These are phyloP conservation scores for Geotrichum macrosporum DNA, from an alignment of 1,139 yeast species.

Conservation along the genomic window DNA sequence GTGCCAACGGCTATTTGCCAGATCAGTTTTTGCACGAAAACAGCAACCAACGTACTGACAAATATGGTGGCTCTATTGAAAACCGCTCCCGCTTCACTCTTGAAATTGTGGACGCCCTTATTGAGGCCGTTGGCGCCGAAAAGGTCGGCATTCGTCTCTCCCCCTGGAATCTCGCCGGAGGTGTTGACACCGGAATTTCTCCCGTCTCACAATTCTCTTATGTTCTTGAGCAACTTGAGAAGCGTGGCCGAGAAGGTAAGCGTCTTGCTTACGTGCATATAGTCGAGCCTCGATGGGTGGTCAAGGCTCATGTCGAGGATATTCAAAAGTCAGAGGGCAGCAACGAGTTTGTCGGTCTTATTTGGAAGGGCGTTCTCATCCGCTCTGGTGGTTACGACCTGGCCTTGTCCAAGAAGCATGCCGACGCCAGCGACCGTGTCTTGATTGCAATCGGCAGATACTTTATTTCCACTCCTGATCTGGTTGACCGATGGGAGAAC, in stretches of 20 bases:
- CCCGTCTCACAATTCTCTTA: conserved; percentile 35
- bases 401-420: conserved; percentile 29
- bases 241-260: conserved; percentile 31
- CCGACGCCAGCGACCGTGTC: conserved; percentile 39
- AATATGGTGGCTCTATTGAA: conserved; percentile 66
- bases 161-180: conserved; percentile 46
- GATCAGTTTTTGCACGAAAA: conserved; percentile 49
- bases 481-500: conserved; percentile 41
- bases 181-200: conserved; percentile 35
- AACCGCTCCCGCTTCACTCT: conserved; percentile 58
- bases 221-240: conserved; percentile 33
- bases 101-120: conserved; percentile 51
- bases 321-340: conserved; percentile 18
- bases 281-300: conserved; percentile 45
- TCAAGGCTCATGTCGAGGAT: conserved; percentile 13
- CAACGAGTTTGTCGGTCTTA: conserved; percentile 25
- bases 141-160: conserved; percentile 56
- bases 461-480: conserved; percentile 50
- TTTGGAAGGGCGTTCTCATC: conserved; percentile 43
- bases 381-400: conserved; percentile 42
- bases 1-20: conserved; percentile 64
- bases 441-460: conserved; percentile 46
- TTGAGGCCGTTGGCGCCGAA: conserved; percentile 51
- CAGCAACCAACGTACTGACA: conserved; percentile 60
- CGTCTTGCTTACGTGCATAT: conserved; percentile 49